Conservation (phyloP, 1,284 basidiomycete species). For the Sporisorium iseilematis-ciliati region DNA sequence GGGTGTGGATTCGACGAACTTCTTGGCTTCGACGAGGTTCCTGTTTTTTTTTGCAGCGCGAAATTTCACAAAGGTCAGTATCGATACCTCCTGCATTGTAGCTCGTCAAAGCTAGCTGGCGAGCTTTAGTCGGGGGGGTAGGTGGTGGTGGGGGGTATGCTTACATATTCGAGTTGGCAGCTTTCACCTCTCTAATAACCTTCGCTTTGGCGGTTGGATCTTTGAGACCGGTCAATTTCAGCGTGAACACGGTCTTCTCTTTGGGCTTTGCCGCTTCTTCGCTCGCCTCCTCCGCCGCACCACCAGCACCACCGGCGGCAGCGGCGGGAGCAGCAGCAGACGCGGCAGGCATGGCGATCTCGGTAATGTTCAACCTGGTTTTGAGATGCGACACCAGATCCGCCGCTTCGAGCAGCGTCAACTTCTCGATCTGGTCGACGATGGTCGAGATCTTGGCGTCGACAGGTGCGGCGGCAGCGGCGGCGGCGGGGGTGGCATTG, state of each 20-base stretch:
- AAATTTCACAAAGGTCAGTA: not conserved
- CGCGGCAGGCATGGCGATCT: constrained; percentile 91
- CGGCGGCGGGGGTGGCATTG: constrained; percentile 24
- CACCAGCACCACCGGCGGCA: constrained; percentile 35
- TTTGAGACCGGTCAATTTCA: constrained; percentile 74
- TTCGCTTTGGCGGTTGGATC: constrained; percentile 80
- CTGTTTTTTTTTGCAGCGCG: constrained; percentile 52
- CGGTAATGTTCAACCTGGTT: constrained; percentile 95
- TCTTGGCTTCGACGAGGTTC: constrained; percentile 82
- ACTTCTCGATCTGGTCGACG: constrained; percentile 90
- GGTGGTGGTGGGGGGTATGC: too few relatives aligned
- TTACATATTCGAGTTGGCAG: constrained; percentile 70
- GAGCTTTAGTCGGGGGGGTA: too few relatives aligned
- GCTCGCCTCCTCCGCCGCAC: constrained; percentile 70
- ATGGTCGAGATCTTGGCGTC: constrained; percentile 81
- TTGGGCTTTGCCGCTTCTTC: constrained; percentile 90
- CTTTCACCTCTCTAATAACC: constrained; percentile 98
- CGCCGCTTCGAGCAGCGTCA: constrained; percentile 95
- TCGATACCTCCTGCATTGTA: too few relatives aligned
- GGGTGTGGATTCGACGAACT: constrained; percentile 96
- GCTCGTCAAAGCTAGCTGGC: too few relatives aligned
- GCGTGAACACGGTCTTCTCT: constrained; percentile 97
- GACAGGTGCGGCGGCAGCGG: constrained; percentile 16
- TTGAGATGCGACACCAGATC: constrained; percentile 93
- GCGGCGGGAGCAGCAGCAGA: constrained; percentile 67